Evolutionary conservation across 129 eudicot species (phyloP).

Genomic region (Silybum marianum): DNA sequence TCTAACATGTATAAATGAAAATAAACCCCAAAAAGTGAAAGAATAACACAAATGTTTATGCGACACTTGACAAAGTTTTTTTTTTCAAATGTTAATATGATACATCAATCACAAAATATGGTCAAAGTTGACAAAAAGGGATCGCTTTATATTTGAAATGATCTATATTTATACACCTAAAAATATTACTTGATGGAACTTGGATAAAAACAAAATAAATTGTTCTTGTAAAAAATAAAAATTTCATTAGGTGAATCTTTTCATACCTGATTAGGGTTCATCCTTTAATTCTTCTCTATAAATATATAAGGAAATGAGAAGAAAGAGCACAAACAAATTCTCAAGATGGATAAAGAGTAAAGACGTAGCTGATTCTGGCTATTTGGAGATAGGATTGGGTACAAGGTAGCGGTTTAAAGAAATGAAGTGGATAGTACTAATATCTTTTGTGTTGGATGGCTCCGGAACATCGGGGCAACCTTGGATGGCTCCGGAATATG

Average conservation of each 20-base stretch:
- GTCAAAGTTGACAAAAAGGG: not conserved
- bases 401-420: not conserved
- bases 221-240: not conserved
- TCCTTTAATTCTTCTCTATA: not conserved
- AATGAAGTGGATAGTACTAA: not conserved
- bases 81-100: not conserved
- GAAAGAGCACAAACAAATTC: not conserved
- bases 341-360: not conserved
- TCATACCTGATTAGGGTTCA: constrained; percentile 32
- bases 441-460: constrained; percentile 18
- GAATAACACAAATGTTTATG: not conserved
- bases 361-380: not conserved
- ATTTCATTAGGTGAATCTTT: not conserved
- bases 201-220: not conserved
- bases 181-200: not conserved
- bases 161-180: not conserved
- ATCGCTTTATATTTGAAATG: not conserved
- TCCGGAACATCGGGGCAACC: not conserved
- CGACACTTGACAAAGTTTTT: not conserved
- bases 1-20: not conserved
- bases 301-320: constrained; percentile 4
- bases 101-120: not conserved
- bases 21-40: not conserved
- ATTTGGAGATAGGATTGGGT: not conserved
- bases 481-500: constrained; percentile 11